Percentiles rank a stretch among this genome's conserved stretches.
Evolutionary conservation across 805 yeast genomes (phyloP).

Genomic region (Candida xiaguanensis): DNA sequence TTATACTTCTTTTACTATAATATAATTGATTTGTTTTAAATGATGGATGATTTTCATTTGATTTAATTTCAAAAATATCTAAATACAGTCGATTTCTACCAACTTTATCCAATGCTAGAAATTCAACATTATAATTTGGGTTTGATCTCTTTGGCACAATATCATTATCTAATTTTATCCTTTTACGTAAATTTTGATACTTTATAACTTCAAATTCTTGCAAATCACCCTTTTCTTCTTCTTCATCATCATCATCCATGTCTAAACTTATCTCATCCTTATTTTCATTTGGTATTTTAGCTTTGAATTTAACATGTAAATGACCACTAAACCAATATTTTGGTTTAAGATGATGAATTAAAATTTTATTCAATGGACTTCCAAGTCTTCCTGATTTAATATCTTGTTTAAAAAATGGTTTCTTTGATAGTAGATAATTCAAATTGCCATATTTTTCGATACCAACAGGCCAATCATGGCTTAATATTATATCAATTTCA

Average conservation of each 20-base stretch:
- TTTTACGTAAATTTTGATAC: background rate
- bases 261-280: slow-evolving; percentile 19
- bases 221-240: slow-evolving; percentile 6
- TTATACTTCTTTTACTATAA: slow-evolving; percentile 30
- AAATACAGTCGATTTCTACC: slow-evolving; percentile 59
- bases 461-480: slow-evolving; percentile 95
- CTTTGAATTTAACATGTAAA: slow-evolving; percentile 71
- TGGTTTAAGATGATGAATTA: slow-evolving; percentile 58
- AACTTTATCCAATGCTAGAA: slow-evolving; percentile 84
- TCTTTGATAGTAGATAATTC: slow-evolving; percentile 45
- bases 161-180: background rate
- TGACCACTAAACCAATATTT: slow-evolving; percentile 85
- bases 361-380: slow-evolving; percentile 57
- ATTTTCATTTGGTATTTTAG: slow-evolving; percentile 35
- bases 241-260: slow-evolving; percentile 16
- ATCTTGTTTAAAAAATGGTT: slow-evolving; percentile 69
- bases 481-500: slow-evolving; percentile 54
- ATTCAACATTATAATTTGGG: slow-evolving; percentile 33
- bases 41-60: slow-evolving; percentile 16
- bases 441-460: slow-evolving; percentile 64
- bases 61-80: slow-evolving; percentile 46
- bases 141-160: background rate
- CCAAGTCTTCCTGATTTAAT: slow-evolving; percentile 62
- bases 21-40: slow-evolving; percentile 13
- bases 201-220: slow-evolving; percentile 3